These are phyloP conservation scores for Lineolata rhizophorae DNA, from an alignment of 495 filamentous ascomycete genomes.

Conservation along the genomic window DNA sequence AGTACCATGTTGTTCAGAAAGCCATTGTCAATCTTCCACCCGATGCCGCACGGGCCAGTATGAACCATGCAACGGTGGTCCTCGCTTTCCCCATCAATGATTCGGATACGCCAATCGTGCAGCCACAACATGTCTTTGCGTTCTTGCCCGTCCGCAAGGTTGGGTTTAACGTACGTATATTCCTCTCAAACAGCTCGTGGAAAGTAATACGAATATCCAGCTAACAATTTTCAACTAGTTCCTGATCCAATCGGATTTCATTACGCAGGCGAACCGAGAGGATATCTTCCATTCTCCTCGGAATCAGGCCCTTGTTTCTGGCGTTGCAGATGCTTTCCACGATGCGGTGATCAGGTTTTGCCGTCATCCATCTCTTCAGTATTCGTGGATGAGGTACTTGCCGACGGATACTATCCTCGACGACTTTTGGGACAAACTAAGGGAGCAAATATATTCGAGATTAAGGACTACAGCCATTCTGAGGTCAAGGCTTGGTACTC, in stretches of 20 bases:
- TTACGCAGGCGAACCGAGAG: slow-evolving; percentile 1
- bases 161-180: slow-evolving; percentile 2
- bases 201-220: background rate
- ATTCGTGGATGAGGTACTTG: slow-evolving; percentile 3
- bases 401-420: slow-evolving; percentile 2
- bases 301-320: background rate
- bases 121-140: slow-evolving; percentile 3
- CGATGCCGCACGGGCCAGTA: background rate
- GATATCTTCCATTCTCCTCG: background rate
- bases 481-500: slow-evolving; percentile 1
- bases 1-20: background rate
- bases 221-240: slow-evolving; percentile 1
- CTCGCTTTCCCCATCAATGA: slow-evolving; percentile 4
- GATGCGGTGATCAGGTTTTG: background rate
- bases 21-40: slow-evolving; percentile 1
- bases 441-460: background rate
- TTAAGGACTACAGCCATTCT: background rate
- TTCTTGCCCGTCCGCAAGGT: slow-evolving; percentile 4
- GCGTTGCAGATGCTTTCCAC: slow-evolving; percentile 1
- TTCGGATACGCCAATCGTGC: background rate
- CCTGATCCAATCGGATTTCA: slow-evolving; percentile 1
- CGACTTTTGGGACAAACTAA: slow-evolving; percentile 2
- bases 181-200: background rate
- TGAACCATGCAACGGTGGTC: background rate
- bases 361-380: background rate